Evolutionary conservation across 495 filamentous ascomycete genomes (phyloP), one percentile per base, ranked within the genome.

Genomic region (Cairneyella variabilis): DNA sequence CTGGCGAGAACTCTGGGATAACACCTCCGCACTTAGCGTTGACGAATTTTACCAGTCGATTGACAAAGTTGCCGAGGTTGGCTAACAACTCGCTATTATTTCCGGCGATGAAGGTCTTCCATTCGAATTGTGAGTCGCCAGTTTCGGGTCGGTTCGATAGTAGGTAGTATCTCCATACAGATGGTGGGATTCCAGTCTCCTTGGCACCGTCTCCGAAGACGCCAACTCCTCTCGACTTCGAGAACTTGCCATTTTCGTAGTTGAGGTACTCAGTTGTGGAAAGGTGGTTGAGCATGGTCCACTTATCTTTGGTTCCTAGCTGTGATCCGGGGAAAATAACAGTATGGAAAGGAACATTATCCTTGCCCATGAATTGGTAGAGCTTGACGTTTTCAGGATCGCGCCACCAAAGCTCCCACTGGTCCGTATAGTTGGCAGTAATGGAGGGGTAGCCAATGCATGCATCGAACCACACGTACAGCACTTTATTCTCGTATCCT

Each of bases 391-490:
- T 75, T 20, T 92, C 83, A 6, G 90, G 89, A 67, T 95, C 84
- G 58, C 84, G 83, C 93, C 93, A 98, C 93, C 93, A 98, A 51
- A 84, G 74, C 73, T 96, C 84, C 93, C 93, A 98, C 46, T 95
- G 74, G 22, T 88, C 76, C 4, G 91, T 97, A 67, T 93, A 97
- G 58, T 85, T 91, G 50, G 89, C 90, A 6, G 93, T 97, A 58
- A 98, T 98, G 0, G 90, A 96, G 4, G 89, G 83, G 65, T 98
- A 98, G 9, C 93, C 93, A 56, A 96, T 95, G 68, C 90, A 96
- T 32, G 93, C 93, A 68, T 98, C 93, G 61, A 98, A 98, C 93
- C 93, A 98, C 34, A 96, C 90, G 60, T 98, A 98, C 55, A 97
- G 77, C 53, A 95, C 91, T 48, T 66, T 69, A 56, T 85, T 77